Evolutionary conservation across 2,329 filamentous ascomycete genomes (phyloP), one percentile per base, ranked within the genome.

Genomic region (Penicillium psychrosexuale): DNA sequence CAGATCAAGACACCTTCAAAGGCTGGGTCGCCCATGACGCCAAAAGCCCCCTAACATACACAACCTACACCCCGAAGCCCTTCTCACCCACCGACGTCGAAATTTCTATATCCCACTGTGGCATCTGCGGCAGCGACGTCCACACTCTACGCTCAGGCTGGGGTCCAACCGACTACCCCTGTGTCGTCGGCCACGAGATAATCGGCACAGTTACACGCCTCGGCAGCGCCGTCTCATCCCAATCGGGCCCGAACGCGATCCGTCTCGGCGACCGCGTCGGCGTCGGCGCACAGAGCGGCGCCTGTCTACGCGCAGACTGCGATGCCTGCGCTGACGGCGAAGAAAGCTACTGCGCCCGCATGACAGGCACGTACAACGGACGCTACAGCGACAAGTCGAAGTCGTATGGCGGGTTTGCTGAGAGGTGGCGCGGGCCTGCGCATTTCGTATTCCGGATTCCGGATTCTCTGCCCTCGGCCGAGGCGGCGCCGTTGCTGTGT

Each of bases 401-500:
- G 50, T 66, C 70, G 1, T 71, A 68, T 39, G 66, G 89, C 3
- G 89, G 85, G 3, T 85, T 84, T 60, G 81, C 81, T 7, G 73
- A 78, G 48, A 78, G 82, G 57, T 79, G 80, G 66, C 78, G 85
- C 15, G 79, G 78, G 0, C 78, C 80, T 1, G 76, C 73, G 15
- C 80, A 83, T 61, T 91, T 90, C 60, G 80, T 79, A 0, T 74
- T 84, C 64, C 78, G 75, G 65, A 84, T 86, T 55, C 83, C 83
- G 0, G 76, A 80, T 13, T 67, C 57, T 0, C 58, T 86, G 28
- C 64, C 72, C 1, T 78, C 74, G 30, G 78, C 76, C 9, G 75
- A 80, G 54, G 83, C 82, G 1, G 82, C 88, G 1, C 89, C 89
- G 1, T 84, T 94, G 77, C 79, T 93, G 28, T 93, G 90, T 67